Percentiles rank a stretch among this genome's conserved stretches.
These are phyloP conservation scores for Pyrenochaeta sp. DNA, from an alignment of 2,329 filamentous ascomycete genomes.

Conservation along the genomic window DNA sequence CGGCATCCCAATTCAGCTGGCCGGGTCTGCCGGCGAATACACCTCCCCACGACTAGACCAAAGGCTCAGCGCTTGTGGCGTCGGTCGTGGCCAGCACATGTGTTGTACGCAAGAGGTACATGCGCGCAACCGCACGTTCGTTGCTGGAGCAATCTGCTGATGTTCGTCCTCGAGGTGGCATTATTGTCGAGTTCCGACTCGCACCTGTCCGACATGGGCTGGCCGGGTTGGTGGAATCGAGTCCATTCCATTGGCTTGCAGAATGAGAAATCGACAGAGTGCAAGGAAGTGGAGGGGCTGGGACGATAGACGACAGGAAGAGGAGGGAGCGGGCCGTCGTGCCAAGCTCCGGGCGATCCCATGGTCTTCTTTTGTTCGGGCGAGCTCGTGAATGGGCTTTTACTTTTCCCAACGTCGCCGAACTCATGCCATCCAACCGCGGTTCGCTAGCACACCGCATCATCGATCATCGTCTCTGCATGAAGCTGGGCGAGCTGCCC, in stretches of 20 bases:
- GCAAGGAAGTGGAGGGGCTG: slow-evolving; percentile 1
- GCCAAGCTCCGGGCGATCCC: too few species aligned
- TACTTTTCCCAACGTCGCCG: slow-evolving; percentile 13
- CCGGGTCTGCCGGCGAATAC: slow-evolving; percentile 8
- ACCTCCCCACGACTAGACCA: slow-evolving; percentile 6
- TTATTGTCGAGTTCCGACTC: too few species aligned
- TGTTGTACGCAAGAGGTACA: slow-evolving; percentile 1
- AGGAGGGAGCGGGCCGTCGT: slow-evolving; percentile 9
- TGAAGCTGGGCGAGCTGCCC: not conserved
- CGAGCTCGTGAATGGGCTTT: too few species aligned
- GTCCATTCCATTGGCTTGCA: too few species aligned
- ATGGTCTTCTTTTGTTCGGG: too few species aligned
- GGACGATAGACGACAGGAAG: slow-evolving; percentile 14
- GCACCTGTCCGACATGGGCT: too few species aligned
- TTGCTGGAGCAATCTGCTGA: too few species aligned
- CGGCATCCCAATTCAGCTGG: slow-evolving; percentile 8
- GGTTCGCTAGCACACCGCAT: slow-evolving; percentile 2
- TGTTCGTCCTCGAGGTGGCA: too few species aligned
- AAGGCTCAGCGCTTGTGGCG: slow-evolving; percentile 8
- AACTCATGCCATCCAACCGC: slow-evolving; percentile 2
- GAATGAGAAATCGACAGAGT: too few species aligned
- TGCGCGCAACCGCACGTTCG: too few species aligned
- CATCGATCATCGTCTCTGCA: slow-evolving; percentile 19
- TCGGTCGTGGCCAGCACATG: not conserved
- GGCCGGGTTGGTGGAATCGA: too few species aligned